Evolutionary conservation across 768 basidiomycete species (phyloP).

Genomic region (Mycena capillaripes): DNA sequence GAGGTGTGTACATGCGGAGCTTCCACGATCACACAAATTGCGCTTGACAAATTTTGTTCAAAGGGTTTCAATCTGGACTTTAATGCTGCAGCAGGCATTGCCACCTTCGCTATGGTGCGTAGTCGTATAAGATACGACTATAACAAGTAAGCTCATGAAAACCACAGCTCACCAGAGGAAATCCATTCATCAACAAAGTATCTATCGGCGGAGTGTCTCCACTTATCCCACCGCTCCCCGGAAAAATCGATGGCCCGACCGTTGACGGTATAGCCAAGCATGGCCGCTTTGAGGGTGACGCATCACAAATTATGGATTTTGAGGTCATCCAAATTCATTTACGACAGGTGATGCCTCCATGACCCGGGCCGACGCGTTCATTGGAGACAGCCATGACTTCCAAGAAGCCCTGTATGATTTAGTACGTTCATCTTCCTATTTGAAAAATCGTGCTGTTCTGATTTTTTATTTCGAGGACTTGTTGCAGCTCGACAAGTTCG

Average conservation of each 20-base stretch:
- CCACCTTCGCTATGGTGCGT: slow-evolving; percentile 26
- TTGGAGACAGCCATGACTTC: slow-evolving; percentile 34
- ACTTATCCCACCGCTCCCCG: too few relatives aligned
- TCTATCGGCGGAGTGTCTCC: too few relatives aligned
- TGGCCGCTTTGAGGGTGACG: slow-evolving; percentile 32
- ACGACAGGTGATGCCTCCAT: too few relatives aligned
- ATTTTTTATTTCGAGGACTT: slow-evolving; percentile 11
- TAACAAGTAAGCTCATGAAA: neutral
- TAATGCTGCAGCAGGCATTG: slow-evolving; percentile 18
- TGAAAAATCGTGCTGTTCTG: neutral
- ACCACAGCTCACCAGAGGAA: slow-evolving; percentile 26
- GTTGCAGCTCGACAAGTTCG: slow-evolving; percentile 30
- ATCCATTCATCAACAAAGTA: too few relatives aligned
- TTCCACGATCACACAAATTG: neutral
- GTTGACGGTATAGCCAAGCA: too few relatives aligned
- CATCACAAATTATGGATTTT: too few relatives aligned
- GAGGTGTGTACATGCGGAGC: slow-evolving; percentile 13
- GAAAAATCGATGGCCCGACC: too few relatives aligned
- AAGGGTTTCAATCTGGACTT: slow-evolving; percentile 32
- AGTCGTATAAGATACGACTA: neutral
- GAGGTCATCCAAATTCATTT: too few relatives aligned
- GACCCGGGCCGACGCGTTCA: slow-evolving; percentile 31
- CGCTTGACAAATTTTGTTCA: neutral
- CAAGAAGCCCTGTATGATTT: slow-evolving; percentile 29
- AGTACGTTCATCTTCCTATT: neutral